phyloP scores from a whole-genome alignment of 208 protist genomes.

The Crithidia fasciculata region DNA sequence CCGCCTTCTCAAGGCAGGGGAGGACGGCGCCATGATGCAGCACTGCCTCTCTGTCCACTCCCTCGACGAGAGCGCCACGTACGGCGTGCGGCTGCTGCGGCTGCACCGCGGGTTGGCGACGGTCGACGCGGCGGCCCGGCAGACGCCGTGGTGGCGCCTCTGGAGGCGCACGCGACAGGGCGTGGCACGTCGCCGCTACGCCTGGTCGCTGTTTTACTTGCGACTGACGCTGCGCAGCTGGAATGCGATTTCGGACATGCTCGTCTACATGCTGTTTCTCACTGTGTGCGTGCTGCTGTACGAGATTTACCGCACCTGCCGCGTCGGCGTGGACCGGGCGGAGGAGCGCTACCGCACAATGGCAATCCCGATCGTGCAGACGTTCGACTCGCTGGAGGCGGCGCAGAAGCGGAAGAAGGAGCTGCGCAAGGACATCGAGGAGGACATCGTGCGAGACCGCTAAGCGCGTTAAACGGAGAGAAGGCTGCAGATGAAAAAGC shows the following conservation, averaged over 20 bases:
- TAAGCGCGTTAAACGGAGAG: background rate
- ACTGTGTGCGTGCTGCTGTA: constrained; percentile 75
- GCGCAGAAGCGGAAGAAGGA: constrained; percentile 50
- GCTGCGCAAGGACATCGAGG: constrained; percentile 73
- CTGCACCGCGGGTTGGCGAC: constrained; percentile 67
- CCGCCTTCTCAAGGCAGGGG: constrained; percentile 75
- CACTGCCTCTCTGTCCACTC: constrained; percentile 59
- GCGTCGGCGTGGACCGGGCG: constrained; percentile 73
- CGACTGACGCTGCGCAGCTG: constrained; percentile 65
- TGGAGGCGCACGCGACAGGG: constrained; percentile 40
- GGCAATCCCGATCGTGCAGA: constrained; percentile 81
- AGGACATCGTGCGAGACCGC: constrained; percentile 59
- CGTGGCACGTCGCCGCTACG: constrained; percentile 54
- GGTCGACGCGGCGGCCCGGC: constrained; percentile 40
- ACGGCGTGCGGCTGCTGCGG: constrained; percentile 65
- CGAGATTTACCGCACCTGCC: constrained; percentile 78
- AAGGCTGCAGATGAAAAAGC: background rate
- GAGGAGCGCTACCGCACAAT: constrained; percentile 81
- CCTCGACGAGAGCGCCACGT: constrained; percentile 51
- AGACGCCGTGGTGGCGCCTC: constrained; percentile 41
- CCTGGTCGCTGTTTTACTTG: constrained; percentile 62
- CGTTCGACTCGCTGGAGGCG: constrained; percentile 79
- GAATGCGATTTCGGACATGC: constrained; percentile 72
- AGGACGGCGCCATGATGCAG: constrained; percentile 73
- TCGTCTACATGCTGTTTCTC: constrained; percentile 78